Conservation (phyloP, 2,329 filamentous ascomycete species). For the Pseudogymnoascus sp. region DNA sequence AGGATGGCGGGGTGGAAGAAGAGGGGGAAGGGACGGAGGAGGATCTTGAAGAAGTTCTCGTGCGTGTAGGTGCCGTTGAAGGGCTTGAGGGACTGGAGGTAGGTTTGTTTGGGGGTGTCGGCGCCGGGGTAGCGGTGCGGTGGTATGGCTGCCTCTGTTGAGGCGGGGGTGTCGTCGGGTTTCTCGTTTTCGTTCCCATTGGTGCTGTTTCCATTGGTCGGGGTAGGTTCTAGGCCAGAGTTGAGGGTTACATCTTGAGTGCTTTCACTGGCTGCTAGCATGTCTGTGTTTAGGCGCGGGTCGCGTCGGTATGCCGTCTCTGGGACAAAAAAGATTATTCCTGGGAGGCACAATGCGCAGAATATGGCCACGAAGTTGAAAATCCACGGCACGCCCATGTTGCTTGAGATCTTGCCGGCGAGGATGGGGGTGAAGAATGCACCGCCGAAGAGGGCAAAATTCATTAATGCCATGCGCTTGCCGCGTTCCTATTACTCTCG, state of each 20-base stretch:
- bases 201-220: neutral
- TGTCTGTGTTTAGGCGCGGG: constrained; percentile 60
- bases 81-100: constrained; percentile 49
- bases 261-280: constrained; percentile 28
- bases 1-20: constrained; percentile 78
- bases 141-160: constrained; percentile 5
- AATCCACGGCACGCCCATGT: constrained; percentile 74
- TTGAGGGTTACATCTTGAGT: neutral
- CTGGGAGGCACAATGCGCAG: constrained; percentile 57
- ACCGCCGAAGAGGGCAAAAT: constrained; percentile 61
- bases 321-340: constrained; percentile 70
- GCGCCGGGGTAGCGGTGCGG: constrained; percentile 7
- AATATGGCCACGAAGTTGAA: constrained; percentile 89
- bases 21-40: constrained; percentile 70
- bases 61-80: constrained; percentile 79
- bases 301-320: constrained; percentile 73
- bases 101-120: constrained; percentile 42
- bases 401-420: constrained; percentile 73
- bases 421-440: constrained; percentile 79
- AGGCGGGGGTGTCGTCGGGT: neutral
- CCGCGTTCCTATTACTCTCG: constrained; percentile 52
- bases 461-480: constrained; percentile 75
- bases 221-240: neutral
- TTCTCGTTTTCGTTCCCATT: neutral
- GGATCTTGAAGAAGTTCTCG: constrained; percentile 57